Evolutionary conservation across 257 asterid genomes (phyloP), one percentile per base, ranked within the genome.

Genomic region (Mitragyna speciosa): DNA sequence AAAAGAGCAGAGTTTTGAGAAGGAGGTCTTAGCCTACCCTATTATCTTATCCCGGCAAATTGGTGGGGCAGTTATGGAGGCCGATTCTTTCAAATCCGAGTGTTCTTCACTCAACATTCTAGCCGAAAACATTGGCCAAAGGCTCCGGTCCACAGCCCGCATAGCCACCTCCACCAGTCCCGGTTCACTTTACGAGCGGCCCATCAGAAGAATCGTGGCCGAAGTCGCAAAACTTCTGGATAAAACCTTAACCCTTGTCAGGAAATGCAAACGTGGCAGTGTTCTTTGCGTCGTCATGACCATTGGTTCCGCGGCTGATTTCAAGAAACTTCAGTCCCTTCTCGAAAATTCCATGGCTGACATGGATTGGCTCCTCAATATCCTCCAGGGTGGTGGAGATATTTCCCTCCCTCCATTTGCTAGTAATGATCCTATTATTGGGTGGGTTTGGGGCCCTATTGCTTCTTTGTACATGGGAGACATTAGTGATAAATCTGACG

Each of bases 401-500:
- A 89, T 93, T 31, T 83, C 77, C 16, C 91, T 94, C 17, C 98
- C 98, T 11, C 97, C 98, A 0, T 92, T 94, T 76, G 97, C 95
- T 28, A 91, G 96, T 79, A 92, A 91, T 73, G 98, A 94, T 74
- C 98, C 97, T 16, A 94, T 92, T 12, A 59, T 94, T 70, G 88
- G 95, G 12, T 92, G 96, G 97, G 93, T 91, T 56, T 94, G 98
- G 98, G 87, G 97, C 70, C 90, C 69, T 82, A 90, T 89, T 65
- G 95, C 97, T 76, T 87, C 95, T 4, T 54, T 92, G 52, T 84
- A 89, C 51, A 87, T 88, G 89, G 95, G 96, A 7, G 89, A 88
- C 72, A 77, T 92, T 73, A 82, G 61, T 68, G 92, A 91, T 76
- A 88, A 85, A 64, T 77, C 87, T 58, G 98, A 94, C 74, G 95